A percentile compares a stretch with the other conserved stretches of the same genome.
Conservation (phyloP, 2,329 filamentous ascomycete genomes). For the Ophiobolus disseminans region DNA sequence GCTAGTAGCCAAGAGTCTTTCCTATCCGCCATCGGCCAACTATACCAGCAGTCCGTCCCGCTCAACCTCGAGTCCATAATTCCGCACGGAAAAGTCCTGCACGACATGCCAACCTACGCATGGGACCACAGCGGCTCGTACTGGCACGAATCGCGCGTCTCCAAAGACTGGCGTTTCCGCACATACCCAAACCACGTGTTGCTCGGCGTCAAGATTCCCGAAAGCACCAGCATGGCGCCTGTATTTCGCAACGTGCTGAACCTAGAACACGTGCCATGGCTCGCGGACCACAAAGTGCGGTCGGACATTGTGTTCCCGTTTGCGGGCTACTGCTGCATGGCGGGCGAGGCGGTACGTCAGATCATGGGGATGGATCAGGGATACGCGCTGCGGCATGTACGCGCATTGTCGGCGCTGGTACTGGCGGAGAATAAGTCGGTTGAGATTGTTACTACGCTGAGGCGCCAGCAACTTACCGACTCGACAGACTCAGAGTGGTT, state of each 20-base stretch:
- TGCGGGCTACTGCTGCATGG: constrained; percentile 10
- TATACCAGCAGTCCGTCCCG: constrained; percentile 47
- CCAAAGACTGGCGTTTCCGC: constrained; percentile 13
- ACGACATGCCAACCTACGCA: constrained; percentile 16
- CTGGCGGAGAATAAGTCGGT: constrained; percentile 1
- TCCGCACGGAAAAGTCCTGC: not conserved
- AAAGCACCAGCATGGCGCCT: constrained; percentile 10
- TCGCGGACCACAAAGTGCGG: constrained; percentile 51
- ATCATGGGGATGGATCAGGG: constrained; percentile 6
- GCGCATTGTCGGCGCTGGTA: constrained; percentile 9
- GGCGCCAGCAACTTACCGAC: constrained; percentile 9
- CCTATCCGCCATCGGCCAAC: not conserved
- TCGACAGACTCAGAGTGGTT: constrained; percentile 11
- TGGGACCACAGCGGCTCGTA: constrained; percentile 14
- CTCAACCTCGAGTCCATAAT: not conserved
- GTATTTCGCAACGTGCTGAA: constrained; percentile 32
- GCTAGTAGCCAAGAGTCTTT: not conserved
- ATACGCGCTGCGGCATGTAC: constrained; percentile 4
- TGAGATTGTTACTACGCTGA: constrained; percentile 17
- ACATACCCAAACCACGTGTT: constrained; percentile 30
- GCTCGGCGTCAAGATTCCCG: not conserved
- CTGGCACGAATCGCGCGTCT: constrained; percentile 9
- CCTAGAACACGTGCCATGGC: constrained; percentile 52
- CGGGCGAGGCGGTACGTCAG: constrained; percentile 10
- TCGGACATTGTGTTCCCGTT: constrained; percentile 29